Percentiles rank a stretch among this genome's conserved stretches.
Conservation (phyloP, 169 alveolate species). For the Neospora caninum region DNA sequence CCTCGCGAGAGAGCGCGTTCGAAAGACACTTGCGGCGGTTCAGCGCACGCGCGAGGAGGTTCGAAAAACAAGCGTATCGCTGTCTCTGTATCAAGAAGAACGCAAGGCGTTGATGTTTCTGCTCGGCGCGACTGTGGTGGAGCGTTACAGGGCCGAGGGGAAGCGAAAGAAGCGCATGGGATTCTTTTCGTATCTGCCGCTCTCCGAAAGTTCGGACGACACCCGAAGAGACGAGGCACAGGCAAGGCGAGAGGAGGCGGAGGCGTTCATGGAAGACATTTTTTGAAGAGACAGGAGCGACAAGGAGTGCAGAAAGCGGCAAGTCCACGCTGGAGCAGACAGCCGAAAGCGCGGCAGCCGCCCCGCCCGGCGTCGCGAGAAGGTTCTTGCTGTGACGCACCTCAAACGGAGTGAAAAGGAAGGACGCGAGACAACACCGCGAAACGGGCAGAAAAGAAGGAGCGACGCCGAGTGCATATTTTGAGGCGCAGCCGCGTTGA, state of each 20-base stretch:
- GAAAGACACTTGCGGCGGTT: not conserved
- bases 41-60: not conserved
- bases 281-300: not conserved
- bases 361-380: too few species aligned
- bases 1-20: not conserved
- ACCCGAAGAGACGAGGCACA: not conserved
- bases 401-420: too few species aligned
- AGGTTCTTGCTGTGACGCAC: too few species aligned
- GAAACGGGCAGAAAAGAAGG: too few species aligned
- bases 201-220: not conserved
- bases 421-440: too few species aligned
- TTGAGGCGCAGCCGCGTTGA: too few species aligned
- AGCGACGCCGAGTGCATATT: too few species aligned
- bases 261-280: not conserved
- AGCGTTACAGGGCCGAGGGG: not conserved
- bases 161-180: not conserved
- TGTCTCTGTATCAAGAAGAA: not conserved
- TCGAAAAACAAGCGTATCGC: not conserved
- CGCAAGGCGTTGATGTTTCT: not conserved
- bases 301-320: not conserved
- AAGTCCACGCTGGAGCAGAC: too few species aligned
- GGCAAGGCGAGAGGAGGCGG: not conserved
- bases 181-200: not conserved
- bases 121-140: not conserved
- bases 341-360: too few species aligned